Percentiles rank a stretch among this genome's conserved stretches.
Conservation (phyloP, 176 grass and related monocot species). For the Puya raimondii region DNA sequence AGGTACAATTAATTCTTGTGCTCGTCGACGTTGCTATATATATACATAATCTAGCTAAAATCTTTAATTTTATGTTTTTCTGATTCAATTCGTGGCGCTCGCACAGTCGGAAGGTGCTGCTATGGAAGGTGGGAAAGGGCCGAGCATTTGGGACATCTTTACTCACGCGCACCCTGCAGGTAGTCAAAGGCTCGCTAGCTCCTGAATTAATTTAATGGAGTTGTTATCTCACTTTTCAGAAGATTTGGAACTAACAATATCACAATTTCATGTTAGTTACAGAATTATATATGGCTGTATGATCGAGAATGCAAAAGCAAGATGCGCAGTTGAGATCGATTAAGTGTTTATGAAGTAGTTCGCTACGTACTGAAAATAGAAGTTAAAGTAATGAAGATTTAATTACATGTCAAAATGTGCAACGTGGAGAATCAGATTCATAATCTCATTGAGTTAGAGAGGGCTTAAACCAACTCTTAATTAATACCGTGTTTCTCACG, state of each 20-base stretch:
- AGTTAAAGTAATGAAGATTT: too few relatives aligned
- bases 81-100: not conserved
- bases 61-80: not conserved
- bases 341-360: too few relatives aligned
- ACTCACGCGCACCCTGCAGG: not conserved
- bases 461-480: too few relatives aligned
- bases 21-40: not conserved
- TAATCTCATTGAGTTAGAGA: too few relatives aligned
- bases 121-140: constrained; percentile 33
- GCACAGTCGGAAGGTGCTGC: constrained; percentile 36
- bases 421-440: too few relatives aligned
- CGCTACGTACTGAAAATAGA: too few relatives aligned
- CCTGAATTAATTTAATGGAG: not conserved
- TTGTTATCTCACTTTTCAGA: not conserved
- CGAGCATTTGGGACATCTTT: not conserved
- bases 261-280: too few relatives aligned
- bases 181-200: not conserved
- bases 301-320: too few relatives aligned
- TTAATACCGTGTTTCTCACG: too few relatives aligned
- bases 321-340: too few relatives aligned
- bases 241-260: not conserved
- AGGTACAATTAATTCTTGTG: constrained; percentile 1
- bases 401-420: too few relatives aligned
- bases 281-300: too few relatives aligned
- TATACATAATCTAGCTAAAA: not conserved